A percentile compares a stretch with the other conserved stretches of the same genome.
Evolutionary conservation across 1,284 basidiomycete species (phyloP).

Genomic region (Melampsora americana): DNA sequence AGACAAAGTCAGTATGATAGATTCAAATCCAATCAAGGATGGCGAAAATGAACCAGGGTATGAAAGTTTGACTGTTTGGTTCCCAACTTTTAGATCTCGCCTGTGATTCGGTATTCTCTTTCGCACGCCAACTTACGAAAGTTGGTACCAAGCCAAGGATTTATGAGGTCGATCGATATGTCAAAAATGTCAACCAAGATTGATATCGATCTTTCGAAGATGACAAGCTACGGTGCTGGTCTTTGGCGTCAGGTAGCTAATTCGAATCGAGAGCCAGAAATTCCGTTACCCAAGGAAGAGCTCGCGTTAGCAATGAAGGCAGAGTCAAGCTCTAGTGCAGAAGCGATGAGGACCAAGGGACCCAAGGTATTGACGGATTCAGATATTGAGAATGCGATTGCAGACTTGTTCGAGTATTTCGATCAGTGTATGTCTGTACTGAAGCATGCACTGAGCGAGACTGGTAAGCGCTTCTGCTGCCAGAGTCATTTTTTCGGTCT

Average conservation of each 20-base stretch:
- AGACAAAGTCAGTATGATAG: conserved; percentile 70
- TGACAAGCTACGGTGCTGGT: conserved; percentile 45
- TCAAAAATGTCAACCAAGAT: conserved; percentile 50
- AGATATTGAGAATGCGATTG: conserved; percentile 90
- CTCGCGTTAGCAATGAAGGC: conserved; percentile 17
- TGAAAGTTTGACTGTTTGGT: neutral
- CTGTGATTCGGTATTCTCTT: conserved; percentile 84
- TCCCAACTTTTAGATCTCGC: conserved; percentile 72
- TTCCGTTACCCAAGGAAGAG: conserved; percentile 48
- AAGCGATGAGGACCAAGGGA: conserved; percentile 50
- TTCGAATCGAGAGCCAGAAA: conserved; percentile 47
- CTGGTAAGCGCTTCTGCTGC: conserved; percentile 43
- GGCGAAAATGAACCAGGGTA: neutral
- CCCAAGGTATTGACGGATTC: conserved; percentile 78
- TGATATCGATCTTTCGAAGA: conserved; percentile 50
- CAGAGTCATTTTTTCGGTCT: neutral
- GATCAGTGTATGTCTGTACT: conserved; percentile 89
- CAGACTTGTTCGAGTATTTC: conserved; percentile 91
- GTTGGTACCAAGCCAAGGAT: conserved; percentile 48
- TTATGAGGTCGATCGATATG: conserved; percentile 44
- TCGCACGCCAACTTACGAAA: conserved; percentile 67
- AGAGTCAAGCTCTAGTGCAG: conserved; percentile 52
- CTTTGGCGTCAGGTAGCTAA: conserved; percentile 42
- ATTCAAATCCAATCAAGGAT: too few species aligned
- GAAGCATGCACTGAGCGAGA: conserved; percentile 76